Conservation (phyloP, 345 rosid genomes). For the Turritis glabra region DNA sequence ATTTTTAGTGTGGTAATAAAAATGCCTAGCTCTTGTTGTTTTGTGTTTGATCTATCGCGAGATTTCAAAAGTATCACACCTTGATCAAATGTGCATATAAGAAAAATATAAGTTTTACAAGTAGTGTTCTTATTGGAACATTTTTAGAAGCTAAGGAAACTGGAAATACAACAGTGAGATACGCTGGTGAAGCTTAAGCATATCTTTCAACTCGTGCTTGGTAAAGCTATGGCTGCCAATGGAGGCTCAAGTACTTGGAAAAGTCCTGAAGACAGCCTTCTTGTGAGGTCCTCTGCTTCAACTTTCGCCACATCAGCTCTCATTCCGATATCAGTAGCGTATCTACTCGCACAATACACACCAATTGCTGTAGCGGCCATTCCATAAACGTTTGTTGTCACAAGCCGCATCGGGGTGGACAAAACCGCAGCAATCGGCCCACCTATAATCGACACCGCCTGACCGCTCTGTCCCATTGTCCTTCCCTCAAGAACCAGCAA, state of each 20-base stretch:
- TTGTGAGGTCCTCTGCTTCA: slow-evolving; percentile 71
- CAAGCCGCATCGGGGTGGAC: slow-evolving; percentile 67
- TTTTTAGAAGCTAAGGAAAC: neutral
- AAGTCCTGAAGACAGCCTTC: slow-evolving; percentile 58
- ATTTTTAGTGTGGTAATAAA: too few relatives aligned
- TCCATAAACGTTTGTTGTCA: slow-evolving; percentile 75
- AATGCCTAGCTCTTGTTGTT: too few relatives aligned
- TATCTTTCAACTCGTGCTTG: slow-evolving; percentile 12
- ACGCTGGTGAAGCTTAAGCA: neutral
- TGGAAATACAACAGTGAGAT: slow-evolving; percentile 5
- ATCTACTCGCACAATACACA: slow-evolving; percentile 79
- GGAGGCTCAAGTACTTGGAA: slow-evolving; percentile 60
- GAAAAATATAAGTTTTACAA: neutral
- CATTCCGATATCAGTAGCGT: slow-evolving; percentile 85
- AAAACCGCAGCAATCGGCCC: slow-evolving; percentile 84
- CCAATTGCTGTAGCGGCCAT: slow-evolving; percentile 81
- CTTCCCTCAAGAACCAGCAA: slow-evolving; percentile 59
- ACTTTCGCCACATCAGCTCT: slow-evolving; percentile 78
- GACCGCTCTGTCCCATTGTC: slow-evolving; percentile 86
- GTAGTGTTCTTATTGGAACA: neutral
- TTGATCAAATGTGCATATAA: neutral
- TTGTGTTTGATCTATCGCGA: too few relatives aligned
- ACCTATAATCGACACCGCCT: slow-evolving; percentile 68
- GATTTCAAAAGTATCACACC: neutral
- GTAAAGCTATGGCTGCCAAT: slow-evolving; percentile 31